Percentiles rank a stretch among this genome's conserved stretches.
Evolutionary conservation across 768 basidiomycete species (phyloP).

Genomic region (Asterophora parasitica): DNA sequence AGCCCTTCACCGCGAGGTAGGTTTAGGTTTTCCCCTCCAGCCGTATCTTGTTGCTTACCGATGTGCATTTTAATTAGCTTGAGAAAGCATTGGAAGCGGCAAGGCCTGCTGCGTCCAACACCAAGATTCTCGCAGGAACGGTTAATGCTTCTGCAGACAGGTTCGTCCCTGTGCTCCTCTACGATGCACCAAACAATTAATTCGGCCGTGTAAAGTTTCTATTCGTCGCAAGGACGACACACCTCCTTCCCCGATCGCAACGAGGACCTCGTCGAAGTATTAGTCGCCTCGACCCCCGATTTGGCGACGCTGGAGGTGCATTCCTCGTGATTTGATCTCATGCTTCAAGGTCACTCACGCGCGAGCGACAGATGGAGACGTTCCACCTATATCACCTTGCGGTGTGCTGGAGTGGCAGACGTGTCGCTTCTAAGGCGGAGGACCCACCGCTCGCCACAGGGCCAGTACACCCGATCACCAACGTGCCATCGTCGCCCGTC

Average conservation of each 20-base stretch:
- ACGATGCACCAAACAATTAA: constrained; percentile 3
- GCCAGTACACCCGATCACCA: constrained; percentile 36
- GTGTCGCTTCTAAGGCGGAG: constrained; percentile 17
- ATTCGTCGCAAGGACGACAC: constrained; percentile 81
- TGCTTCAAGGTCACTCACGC: not conserved
- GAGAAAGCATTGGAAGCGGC: constrained; percentile 37
- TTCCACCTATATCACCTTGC: constrained; percentile 81
- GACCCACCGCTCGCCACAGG: constrained; percentile 41
- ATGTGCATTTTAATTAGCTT: constrained; percentile 32
- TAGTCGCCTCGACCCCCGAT: constrained; percentile 46
- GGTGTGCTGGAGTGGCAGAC: constrained; percentile 52
- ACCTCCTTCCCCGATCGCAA: constrained; percentile 80
- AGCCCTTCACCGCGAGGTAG: constrained; percentile 45
- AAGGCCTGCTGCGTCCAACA: constrained; percentile 35
- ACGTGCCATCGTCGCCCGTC: constrained; percentile 21
- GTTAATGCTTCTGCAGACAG: constrained; percentile 84
- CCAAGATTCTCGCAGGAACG: constrained; percentile 37
- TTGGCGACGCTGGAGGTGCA: constrained; percentile 68
- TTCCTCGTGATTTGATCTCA: not conserved
- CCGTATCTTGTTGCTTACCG: not conserved
- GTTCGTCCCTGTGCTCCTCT: constrained; percentile 27
- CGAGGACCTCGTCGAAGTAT: constrained; percentile 50
- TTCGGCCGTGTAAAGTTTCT: constrained; percentile 49
- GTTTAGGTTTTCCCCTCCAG: constrained; percentile 12
- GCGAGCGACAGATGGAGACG: constrained; percentile 66